Evolutionary conservation across 306 rosid genomes (phyloP).

Genomic region (Cucumis sativus): DNA sequence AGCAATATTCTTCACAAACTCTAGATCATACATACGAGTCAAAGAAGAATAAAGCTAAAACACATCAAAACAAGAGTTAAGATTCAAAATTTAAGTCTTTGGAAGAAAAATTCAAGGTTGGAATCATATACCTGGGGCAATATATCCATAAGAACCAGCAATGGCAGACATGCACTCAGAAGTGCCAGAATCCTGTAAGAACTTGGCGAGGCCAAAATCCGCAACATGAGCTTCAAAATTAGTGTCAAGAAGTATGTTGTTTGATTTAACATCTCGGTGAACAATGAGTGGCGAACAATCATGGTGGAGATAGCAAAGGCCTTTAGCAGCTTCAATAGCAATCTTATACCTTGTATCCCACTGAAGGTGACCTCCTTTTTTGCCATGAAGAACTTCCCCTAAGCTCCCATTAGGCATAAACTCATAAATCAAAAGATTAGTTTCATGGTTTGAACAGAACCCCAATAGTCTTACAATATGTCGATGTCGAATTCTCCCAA

Average conservation of each 20-base stretch:
- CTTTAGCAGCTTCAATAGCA: conserved; percentile 90
- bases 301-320: conserved; percentile 92
- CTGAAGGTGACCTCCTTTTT: conserved; percentile 84
- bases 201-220: conserved; percentile 96
- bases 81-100: neutral
- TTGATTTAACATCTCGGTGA: conserved; percentile 89
- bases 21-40: neutral
- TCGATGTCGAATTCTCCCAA: conserved; percentile 82
- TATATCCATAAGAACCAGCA: conserved; percentile 12
- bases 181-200: conserved; percentile 86
- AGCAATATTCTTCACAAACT: neutral
- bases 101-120: neutral
- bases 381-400: conserved; percentile 94
- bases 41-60: neutral
- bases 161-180: conserved; percentile 32
- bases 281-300: conserved; percentile 89
- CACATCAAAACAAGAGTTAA: neutral
- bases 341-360: conserved; percentile 90
- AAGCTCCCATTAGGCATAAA: conserved; percentile 97
- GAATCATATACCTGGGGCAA: conserved; percentile 7
- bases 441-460: conserved; percentile 87
- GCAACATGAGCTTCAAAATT: conserved; percentile 88
- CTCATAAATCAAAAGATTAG: conserved; percentile 86
- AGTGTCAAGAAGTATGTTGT: conserved; percentile 81
- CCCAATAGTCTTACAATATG: conserved; percentile 86